Evolutionary conservation across 169 alveolate species (phyloP).

Genomic region (Babesia divergens): DNA sequence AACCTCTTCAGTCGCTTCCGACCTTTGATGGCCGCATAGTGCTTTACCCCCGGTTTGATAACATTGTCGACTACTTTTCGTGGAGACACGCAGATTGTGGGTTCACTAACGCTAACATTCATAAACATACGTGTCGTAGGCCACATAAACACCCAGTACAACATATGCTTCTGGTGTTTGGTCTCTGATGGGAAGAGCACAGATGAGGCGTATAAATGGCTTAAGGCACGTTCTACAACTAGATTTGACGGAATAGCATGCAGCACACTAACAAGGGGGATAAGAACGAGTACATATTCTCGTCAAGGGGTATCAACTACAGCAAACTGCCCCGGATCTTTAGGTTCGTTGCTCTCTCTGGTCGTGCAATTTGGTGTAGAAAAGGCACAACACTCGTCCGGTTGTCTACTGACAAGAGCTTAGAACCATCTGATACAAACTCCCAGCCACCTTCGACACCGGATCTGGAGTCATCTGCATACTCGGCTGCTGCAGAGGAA

Average conservation of each 20-base stretch:
- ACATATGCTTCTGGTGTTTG: conserved; percentile 94
- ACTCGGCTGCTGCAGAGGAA: no score
- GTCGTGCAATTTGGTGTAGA: not conserved
- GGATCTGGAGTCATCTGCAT: not conserved
- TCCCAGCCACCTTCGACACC: not conserved
- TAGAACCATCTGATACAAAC: not conserved
- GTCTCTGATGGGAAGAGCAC: conserved; percentile 82
- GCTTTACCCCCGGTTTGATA: conserved; percentile 85
- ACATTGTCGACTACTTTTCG: conserved; percentile 85
- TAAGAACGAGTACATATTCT: conserved; percentile 88
- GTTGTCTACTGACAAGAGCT: not conserved
- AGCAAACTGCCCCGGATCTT: conserved; percentile 74
- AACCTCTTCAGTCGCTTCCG: conserved; percentile 81
- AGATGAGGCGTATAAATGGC: conserved; percentile 82
- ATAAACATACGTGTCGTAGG: conserved; percentile 25
- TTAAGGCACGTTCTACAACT: conserved; percentile 24
- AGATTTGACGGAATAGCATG: not conserved
- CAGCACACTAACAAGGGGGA: conserved; percentile 82
- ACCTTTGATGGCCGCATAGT: conserved; percentile 92
- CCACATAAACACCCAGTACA: conserved; percentile 93
- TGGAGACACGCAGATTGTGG: conserved; percentile 90
- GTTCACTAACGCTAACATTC: not conserved
- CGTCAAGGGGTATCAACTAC: conserved; percentile 87
- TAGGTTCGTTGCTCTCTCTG: conserved; percentile 21
- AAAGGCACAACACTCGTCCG: conserved; percentile 63